Base-by-base conservation (phyloP, 2,329 filamentous ascomycete species). In the Macrophomina pseudophaseolina region DNA sequence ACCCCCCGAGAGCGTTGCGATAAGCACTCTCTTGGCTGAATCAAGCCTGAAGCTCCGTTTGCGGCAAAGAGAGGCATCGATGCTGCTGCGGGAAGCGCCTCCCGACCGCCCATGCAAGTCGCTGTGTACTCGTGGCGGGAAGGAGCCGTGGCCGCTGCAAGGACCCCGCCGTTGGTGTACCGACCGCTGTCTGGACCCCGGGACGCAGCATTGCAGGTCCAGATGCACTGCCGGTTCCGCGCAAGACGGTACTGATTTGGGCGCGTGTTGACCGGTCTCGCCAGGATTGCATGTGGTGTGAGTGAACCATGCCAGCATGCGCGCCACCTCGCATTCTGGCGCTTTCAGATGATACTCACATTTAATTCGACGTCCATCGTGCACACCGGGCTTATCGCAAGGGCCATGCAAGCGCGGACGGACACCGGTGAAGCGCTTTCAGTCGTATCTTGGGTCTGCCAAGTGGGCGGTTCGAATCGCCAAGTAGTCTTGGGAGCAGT, bases 21-120 rank as follows among this genome's bases (percentile, higher is more conserved):
- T 30, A 33, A 52, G 49, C 49, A 52, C 49, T 52, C 30, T 52
- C 49, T 52, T 52, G 49, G 49, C 49, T 52, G 49, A 52, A 52
- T 52, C 49, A 33, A 52, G 49, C 28, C 49, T 33, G 49, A 51
- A 23, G 28, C 4, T 11, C 49, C 14, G 33, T 33, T 8, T 23
- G 23, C 23, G 23, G 23, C 23, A 23, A 23, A 23, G 23, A 23
- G 23, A 23, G 23, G 23, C 23, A 23, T 23, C 23, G 23, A 2
- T 23, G 3, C 48, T 23, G 48, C 23, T 18, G 48, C 23, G 28
- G 48, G 48, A 51, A 51, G 23, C 30, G 16, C 44, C 44, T 23
- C 44, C 44, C 44, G 44, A 23, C 8, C 11, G n/a, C 11, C 14
- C 30, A 23, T 12, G 48, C 48, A 51, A 30, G 11, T 7, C 8